Evolutionary conservation across 176 grass and related monocot species (phyloP), one percentile per base, ranked within the genome.

Genomic region (Carex scoparia): DNA sequence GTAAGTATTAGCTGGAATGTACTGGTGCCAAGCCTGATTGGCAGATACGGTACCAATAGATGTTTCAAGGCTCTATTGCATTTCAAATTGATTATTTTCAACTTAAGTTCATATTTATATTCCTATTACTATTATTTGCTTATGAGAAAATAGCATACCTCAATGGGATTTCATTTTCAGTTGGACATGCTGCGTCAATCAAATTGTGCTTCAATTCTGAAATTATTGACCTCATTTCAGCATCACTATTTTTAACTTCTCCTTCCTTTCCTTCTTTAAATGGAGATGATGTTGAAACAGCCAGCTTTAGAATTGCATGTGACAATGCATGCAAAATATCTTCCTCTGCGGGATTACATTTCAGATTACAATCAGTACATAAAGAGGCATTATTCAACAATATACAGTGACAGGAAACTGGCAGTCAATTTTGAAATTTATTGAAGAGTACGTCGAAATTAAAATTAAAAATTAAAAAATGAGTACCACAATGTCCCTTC

Each of bases 321-420:
- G 91, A 85, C 54, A 97, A 78, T 85, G 85, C 71, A 85, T 89
- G 81, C 2, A 87, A 88, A 75, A 87, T 77, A 2, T 74, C 85
- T 81, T 69, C 73, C 4, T 7, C 82, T 92, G 85, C 71, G 76
- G 30, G 73, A 85, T 35, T 42, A 80, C 83, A 86, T 63, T 31
- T 84, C 9, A 66, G 86, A 77, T 31, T 27, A 80, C 10, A 33
- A 84, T 69, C 37, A 65, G 64, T 59, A 59, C 23, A 82, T 57
- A 76, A 66, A 8, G 55, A 8, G 37, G 68, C 37, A 37, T 46
- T 48, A 48, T 48, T 71, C 68, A 46, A 46, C 38, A 71, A 46
- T 46, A 46, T 16, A 71, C 7, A 71, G 44, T 9, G 3, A n/a
- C 15, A 19, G 38, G 11, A 72, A 23, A 44, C 15, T 10, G 7